Base-by-base conservation (phyloP, 2,329 filamentous ascomycete species). In the Penicillium sp. region DNA sequence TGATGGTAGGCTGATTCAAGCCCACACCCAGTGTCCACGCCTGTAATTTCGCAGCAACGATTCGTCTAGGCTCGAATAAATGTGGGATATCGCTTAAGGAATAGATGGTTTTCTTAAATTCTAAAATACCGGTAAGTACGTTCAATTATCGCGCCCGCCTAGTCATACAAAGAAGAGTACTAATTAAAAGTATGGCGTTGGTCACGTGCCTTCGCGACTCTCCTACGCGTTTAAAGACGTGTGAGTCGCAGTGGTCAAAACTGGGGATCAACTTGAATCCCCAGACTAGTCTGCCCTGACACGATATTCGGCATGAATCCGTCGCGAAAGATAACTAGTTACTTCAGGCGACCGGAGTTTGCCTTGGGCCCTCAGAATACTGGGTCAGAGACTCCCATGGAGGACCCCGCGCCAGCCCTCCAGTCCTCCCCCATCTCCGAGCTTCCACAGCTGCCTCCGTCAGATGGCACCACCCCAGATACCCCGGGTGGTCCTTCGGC, bases 281-380 rank as follows among this genome's bases (percentile, higher is more conserved):
- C 31, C 11, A 19, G n/a, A 17, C 56, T 26, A n/a, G n/a, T 51
- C 48, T 31, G 4, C 50, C 45, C 17, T 26, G 46, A 6, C 46
- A 35, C 6, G 17, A 41, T 50, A 35, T 51, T 61, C 64, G 61
- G 58, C 30, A 75, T 76, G 72, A 65, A 71, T 56, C 66, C 66
- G 31, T 26, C 62, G 19, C 73, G 70, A 17, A 77, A 68, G 52
- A 80, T 84, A 35, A 76, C 74, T 9, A 78, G 81, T 57, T 85
- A 81, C 66, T 85, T 85, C 70, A 78, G 76, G 51, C 76, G 78
- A 3, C 79, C 55, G 58, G 69, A 30, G 71, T 70, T 66, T 54
- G 52, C 62, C 21, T 9, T 48, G 30, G 31, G 50, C 17, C 47
- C 53, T 31, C 53, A 48, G 47, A 63, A 65, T 15, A 31, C 19